Base-by-base conservation (phyloP, 1,284 basidiomycete genomes). In the Rhizoctonia solani region DNA sequence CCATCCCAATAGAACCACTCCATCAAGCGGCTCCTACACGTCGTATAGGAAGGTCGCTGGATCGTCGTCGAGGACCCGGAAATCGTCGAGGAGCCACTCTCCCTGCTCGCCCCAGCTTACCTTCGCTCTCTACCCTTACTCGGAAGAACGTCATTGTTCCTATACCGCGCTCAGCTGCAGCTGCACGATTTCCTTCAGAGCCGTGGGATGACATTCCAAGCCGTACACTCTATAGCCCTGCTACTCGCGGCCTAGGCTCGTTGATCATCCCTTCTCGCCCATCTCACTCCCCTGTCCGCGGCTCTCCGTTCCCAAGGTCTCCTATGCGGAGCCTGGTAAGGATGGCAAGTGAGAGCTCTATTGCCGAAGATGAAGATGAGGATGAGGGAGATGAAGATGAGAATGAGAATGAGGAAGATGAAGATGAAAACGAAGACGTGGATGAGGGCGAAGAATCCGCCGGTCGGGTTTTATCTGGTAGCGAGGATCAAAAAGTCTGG, bases 121-220 rank as follows among this genome's bases (percentile, higher is more conserved):
- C 70, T n/a, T 53, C 70, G 19, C 70, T 71, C 44, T 68, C 70
- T 1, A 69, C 63, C 27, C 61, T 71, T 13, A 66, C 66, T 34
- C 69, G 68, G 42, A 47, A 68, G 49, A 61, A 69, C 66, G 50
- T 71, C n/a, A 37, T 69, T 52, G 54, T 69, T 21, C 67, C 49
- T 25, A 59, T 61, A 13, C 68, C 59, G 16, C 59, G 54, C 27
- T 65, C 66, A 6, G 58, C 69, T 23, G 53, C 54, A 42, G 70
- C 68, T 19, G 52, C 69, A 16, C 66, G 69, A 32, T 71, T 71
- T 49, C 70, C 70, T 23, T 63, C 46, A 27, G 70, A 71, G 58
- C 70, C 70, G 14, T 71, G 70, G 70, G 69, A 69, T 46, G 54
- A 66, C 52, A 49, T 52, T n/a, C 46, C 47, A 23, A 34, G 23